Conservation (phyloP, 495 filamentous ascomycete genomes). For the Penicillium riverlandense region DNA sequence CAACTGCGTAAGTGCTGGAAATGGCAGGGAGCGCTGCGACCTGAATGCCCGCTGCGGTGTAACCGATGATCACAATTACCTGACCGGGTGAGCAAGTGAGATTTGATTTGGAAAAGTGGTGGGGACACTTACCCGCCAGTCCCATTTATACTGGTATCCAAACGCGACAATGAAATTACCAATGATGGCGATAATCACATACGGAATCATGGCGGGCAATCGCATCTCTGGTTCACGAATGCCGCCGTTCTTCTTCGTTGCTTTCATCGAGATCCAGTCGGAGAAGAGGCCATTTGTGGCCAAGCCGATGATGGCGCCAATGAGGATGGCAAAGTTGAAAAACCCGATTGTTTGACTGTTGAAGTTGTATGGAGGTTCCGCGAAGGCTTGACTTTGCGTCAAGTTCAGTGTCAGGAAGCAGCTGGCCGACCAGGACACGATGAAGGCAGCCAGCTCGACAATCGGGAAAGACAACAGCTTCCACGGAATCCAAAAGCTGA, state of each 20-base stretch:
- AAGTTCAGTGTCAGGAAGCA: slow-evolving; percentile 57
- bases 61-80: slow-evolving; percentile 44
- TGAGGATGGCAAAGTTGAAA: slow-evolving; percentile 36
- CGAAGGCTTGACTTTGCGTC: slow-evolving; percentile 55
- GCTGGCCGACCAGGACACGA: slow-evolving; percentile 54
- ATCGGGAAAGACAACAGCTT: slow-evolving; percentile 56
- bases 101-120: too few relatives aligned
- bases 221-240: slow-evolving; percentile 69
- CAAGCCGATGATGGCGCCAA: slow-evolving; percentile 49
- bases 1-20: slow-evolving; percentile 43
- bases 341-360: slow-evolving; percentile 45
- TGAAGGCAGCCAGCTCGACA: slow-evolving; percentile 52
- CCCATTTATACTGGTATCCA: slow-evolving; percentile 50
- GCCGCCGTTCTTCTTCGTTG: slow-evolving; percentile 50
- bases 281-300: slow-evolving; percentile 51
- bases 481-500: slow-evolving; percentile 43
- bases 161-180: slow-evolving; percentile 57
- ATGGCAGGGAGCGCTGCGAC: slow-evolving; percentile 51
- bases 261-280: slow-evolving; percentile 51
- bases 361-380: slow-evolving; percentile 52
- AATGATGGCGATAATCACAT: slow-evolving; percentile 47
- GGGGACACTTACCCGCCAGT: slow-evolving; percentile 37
- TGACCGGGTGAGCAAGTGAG: slow-evolving; percentile 1
- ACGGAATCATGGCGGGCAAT: slow-evolving; percentile 53
- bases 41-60: slow-evolving; percentile 48